Evolutionary conservation across 169 alveolate genomes (phyloP).

Genomic region (Plasmodium vivax): DNA sequence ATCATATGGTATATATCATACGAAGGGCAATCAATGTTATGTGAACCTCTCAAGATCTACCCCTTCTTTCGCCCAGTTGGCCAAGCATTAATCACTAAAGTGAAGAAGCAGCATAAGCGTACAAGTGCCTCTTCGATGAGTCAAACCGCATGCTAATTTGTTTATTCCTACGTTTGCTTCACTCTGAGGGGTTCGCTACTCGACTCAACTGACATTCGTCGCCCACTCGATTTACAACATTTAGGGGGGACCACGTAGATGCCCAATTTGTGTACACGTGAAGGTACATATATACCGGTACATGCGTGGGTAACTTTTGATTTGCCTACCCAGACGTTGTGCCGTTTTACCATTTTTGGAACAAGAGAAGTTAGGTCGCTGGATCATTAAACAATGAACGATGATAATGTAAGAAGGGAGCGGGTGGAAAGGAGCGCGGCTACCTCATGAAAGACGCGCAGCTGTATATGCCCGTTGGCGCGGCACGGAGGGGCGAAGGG

Average conservation of each 20-base stretch:
- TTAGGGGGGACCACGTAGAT: not conserved
- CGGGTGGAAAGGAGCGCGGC: not conserved
- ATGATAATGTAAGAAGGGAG: conserved; percentile 52
- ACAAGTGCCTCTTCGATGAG: not conserved
- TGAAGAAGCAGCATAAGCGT: not conserved
- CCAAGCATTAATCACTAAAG: not conserved
- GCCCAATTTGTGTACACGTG: not conserved
- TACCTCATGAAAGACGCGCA: not conserved
- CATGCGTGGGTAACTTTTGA: not conserved
- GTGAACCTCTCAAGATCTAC: not conserved
- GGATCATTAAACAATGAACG: conserved; percentile 41
- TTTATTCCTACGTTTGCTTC: not conserved
- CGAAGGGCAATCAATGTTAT: not conserved
- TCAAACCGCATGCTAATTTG: not conserved
- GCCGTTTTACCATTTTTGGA: not conserved
- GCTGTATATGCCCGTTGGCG: not conserved
- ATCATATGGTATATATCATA: not conserved
- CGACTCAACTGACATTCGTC: not conserved
- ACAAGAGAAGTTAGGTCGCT: not conserved
- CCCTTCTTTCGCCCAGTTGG: not conserved
- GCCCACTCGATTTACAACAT: not conserved
- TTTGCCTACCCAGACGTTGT: not conserved
- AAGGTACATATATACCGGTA: not conserved
- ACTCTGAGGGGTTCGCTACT: not conserved
- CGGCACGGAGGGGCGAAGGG: not conserved